These are phyloP conservation scores for Megacollybia marginata DNA, from an alignment of 768 basidiomycete species.

Conservation along the genomic window DNA sequence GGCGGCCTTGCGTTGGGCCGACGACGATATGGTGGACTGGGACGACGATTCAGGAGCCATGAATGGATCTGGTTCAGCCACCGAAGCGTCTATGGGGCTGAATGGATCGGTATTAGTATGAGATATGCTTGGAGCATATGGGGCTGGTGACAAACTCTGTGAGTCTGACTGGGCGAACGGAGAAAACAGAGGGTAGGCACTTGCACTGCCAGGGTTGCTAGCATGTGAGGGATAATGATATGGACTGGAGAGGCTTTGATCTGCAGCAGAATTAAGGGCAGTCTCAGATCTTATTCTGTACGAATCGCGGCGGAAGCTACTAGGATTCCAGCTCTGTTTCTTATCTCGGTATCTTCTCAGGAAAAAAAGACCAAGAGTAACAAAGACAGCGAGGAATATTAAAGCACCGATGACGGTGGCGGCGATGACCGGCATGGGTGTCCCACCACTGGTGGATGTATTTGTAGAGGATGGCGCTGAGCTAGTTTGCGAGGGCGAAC, in stretches of 20 bases:
- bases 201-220: not conserved
- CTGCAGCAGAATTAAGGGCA: slow-evolving; percentile 20
- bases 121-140: too few relatives aligned
- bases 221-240: not conserved
- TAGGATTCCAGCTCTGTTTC: slow-evolving; percentile 22
- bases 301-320: slow-evolving; percentile 17
- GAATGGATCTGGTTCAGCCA: slow-evolving; percentile 4
- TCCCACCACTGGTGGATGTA: slow-evolving; percentile 13
- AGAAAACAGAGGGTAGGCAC: not conserved
- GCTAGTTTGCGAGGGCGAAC: not conserved
- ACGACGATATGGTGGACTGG: slow-evolving; percentile 22
- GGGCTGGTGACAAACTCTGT: not conserved
- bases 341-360: slow-evolving; percentile 24
- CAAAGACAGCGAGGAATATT: slow-evolving; percentile 42
- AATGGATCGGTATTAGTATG: not conserved
- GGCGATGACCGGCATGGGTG: slow-evolving; percentile 40
- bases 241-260: not conserved
- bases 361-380: slow-evolving; percentile 47
- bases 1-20: slow-evolving; percentile 43
- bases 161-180: not conserved
- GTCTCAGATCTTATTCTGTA: slow-evolving; percentile 26
- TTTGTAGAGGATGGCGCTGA: slow-evolving; percentile 8
- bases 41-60: slow-evolving; percentile 13
- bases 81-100: not conserved
- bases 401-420: slow-evolving; percentile 40